These are phyloP conservation scores for Dunaliella primolecta DNA, from an alignment of 139 green algal genomes.

Conservation along the genomic window DNA sequence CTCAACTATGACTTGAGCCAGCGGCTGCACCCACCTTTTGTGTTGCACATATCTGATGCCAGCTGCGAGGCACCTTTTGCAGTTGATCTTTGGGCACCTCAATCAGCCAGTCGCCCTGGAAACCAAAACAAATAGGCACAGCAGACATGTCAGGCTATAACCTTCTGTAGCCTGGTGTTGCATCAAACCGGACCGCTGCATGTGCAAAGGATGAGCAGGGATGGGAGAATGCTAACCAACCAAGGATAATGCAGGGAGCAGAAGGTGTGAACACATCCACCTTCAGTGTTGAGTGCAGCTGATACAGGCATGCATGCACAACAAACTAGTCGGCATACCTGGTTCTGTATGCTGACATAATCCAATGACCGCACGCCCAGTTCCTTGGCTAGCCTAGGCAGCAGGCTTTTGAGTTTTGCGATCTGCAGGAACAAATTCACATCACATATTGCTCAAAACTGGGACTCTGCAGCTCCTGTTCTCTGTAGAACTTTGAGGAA, in stretches of 20 bases:
- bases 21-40: slow-evolving; percentile 77
- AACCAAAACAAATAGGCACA: not conserved
- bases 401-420: slow-evolving; percentile 29
- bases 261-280: no score
- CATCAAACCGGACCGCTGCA: no score
- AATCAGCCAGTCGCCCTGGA: slow-evolving; percentile 64
- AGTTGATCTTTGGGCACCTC: slow-evolving; percentile 64
- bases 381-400: slow-evolving; percentile 39
- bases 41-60: slow-evolving; percentile 69
- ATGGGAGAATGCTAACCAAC: no score
- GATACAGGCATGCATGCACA: no score
- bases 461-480: no score
- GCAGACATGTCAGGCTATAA: not conserved
- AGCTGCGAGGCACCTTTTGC: slow-evolving; percentile 40
- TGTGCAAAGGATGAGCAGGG: no score
- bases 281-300: no score
- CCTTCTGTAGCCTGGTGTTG: no score
- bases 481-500: no score
- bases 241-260: no score
- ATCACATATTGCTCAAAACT: no score
- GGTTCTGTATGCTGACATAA: slow-evolving; percentile 49
- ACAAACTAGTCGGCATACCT: slow-evolving; percentile 26
- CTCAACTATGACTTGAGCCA: no score
- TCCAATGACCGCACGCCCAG: slow-evolving; percentile 31
- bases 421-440: not conserved